These are phyloP conservation scores for Letharia lupina DNA, from an alignment of 495 filamentous ascomycete species.

Conservation along the genomic window DNA sequence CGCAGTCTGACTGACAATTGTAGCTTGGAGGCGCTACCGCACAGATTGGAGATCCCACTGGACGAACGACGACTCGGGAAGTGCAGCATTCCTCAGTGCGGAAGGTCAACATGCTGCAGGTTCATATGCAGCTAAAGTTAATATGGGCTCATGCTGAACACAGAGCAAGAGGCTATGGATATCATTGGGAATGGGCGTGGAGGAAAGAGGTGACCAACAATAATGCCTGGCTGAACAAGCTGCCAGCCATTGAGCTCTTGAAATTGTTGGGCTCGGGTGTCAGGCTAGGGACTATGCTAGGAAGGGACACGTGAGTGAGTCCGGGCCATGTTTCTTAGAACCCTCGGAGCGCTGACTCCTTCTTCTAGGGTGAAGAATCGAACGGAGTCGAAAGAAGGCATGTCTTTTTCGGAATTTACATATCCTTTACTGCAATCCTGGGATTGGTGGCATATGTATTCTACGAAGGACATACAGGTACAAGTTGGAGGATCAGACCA, in stretches of 20 bases:
- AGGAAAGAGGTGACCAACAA: conserved; percentile 66
- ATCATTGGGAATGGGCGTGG: conserved; percentile 52
- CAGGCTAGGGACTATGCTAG: conserved; percentile 77
- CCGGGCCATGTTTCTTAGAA: neutral
- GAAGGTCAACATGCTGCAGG: conserved; percentile 61
- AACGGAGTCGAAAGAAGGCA: conserved; percentile 71
- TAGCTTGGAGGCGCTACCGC: conserved; percentile 79
- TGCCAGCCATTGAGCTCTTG: conserved; percentile 63
- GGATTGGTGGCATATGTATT: conserved; percentile 86
- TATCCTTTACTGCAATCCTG: conserved; percentile 95
- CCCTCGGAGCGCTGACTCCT: neutral
- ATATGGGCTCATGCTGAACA: conserved; percentile 64
- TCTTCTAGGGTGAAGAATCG: conserved; percentile 69
- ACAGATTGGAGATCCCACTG: conserved; percentile 82
- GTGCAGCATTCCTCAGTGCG: conserved; percentile 45
- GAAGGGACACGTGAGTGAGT: conserved; percentile 71
- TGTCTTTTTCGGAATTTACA: conserved; percentile 87
- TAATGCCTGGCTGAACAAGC: conserved; percentile 64
- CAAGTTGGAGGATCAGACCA: conserved; percentile 95
- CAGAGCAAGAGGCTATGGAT: conserved; percentile 53
- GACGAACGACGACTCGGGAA: conserved; percentile 59
- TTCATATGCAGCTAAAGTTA: conserved; percentile 72
- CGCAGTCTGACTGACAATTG: conserved; percentile 9
- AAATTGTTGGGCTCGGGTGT: conserved; percentile 60
- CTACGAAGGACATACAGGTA: conserved; percentile 53